Evolutionary conservation across 768 basidiomycete genomes (phyloP), one percentile per base, ranked within the genome.

Genomic region (Thelephora aurantiotincta): DNA sequence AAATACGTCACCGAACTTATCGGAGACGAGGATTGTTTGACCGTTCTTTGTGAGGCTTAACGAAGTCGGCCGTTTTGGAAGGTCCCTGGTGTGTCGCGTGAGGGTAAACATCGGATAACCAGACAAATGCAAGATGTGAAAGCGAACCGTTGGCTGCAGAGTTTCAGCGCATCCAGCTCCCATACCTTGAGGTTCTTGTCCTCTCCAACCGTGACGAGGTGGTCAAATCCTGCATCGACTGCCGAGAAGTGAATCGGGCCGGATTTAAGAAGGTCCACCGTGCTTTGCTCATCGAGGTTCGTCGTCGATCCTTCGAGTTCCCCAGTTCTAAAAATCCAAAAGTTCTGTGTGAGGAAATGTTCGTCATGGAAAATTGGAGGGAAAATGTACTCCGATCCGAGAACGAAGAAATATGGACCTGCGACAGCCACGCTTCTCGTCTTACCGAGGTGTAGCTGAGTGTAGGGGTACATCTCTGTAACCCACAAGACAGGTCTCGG

Each of bases 1-100:
- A 65, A 91, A 94, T 35, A 94, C 74, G 58, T 97, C 94, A 0
- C 94, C 94, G 52, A 96, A 93, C 63, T 96, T 97, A 64, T 99
- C 94, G 2, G 89, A 78, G 11, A 88, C 77, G 2, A 97, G 61
- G 50, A 99, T 79, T 0, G 73, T 78, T 51, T 75, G 64, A 0
- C 72, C 73, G 38, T 80, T 71, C 4, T 58, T 64, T 0, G 81
- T 78, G 54, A 96, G 79, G 0, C 64, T 60, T 22, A 96, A 58
- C 1, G 68, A 68, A 0, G 89, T 91, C 0, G 88, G 78, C 50
- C 82, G 81, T 65, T 97, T 97, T 0, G 85, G 80, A 2, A 93
- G 68, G 51, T 86, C 81, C 42, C 93, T 92, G 33, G 12, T 46
- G 35, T 18, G 46, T 50, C 48, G 12, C 46, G 44, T 35, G 46